Base-by-base conservation (phyloP, 2,329 filamentous ascomycete genomes). In the Fusarium agapanthi region DNA sequence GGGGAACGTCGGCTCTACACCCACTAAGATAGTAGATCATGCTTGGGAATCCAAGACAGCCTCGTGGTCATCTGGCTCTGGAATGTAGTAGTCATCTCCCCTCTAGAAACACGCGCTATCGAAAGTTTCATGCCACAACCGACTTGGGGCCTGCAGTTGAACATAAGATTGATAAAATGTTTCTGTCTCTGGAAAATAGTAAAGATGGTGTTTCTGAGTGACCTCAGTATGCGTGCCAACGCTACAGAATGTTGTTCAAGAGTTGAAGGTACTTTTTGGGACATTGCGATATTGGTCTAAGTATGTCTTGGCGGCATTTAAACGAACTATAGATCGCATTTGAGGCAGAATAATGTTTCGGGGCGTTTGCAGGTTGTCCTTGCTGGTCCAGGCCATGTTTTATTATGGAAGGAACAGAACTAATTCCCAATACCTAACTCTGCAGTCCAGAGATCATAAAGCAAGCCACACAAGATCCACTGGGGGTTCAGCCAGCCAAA, bases 201-300 rank as follows among this genome's bases (percentile, higher is more conserved):
- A 7, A 22, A 22, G 2, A n/a, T 10, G 43, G 26, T 7, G 5
- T 30, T 22, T 5, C 3, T n/a, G 14, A 4, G 26, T n/a, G 26
- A 12, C 20, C n/a, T 15, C 0, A 16, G 10, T 8, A 12, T 8
- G 6, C 8, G 4, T 4, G n/a, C 14, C 14, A 47, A n/a, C 9
- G 4, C 9, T 11, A 22, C 6, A 22, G 6, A 16, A 30, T 30
- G 9, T 22, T 22, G 9, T 15, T 47, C 3, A 3, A 15, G 20
- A 22, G 13, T 45, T 12, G 7, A 13, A 18, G 15, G 6, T 7
- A 16, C 12, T 44, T 30, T 10, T 22, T 30, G 26, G 13, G 7
- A 6, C 26, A 28, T 47, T 11, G 13, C 10, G 43, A 45, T 30
- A 22, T 15, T 30, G 14, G 14, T 16, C 4, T 11, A 15, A 16